These are phyloP conservation scores for Durusdinium trenchii DNA, from an alignment of 73 alveolate genomes.

Conservation along the genomic window DNA sequence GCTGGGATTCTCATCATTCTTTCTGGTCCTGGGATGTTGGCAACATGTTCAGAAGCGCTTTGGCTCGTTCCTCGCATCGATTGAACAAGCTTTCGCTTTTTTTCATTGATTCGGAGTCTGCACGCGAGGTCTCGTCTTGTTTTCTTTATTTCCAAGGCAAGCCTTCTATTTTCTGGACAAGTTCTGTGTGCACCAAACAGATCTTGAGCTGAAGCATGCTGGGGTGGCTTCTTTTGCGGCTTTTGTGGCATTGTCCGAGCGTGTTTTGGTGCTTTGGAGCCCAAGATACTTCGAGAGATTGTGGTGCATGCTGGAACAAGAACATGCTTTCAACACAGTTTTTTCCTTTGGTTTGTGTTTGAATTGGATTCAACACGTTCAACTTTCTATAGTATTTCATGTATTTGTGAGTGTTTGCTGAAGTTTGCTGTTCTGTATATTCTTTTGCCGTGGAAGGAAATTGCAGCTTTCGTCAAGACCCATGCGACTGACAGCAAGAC, in stretches of 20 bases:
- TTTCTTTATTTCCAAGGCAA: too few species aligned
- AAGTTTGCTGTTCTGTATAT: too few species aligned
- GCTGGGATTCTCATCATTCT: conserved; percentile 25
- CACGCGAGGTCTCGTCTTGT: too few species aligned
- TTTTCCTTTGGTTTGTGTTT: background rate
- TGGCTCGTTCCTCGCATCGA: too few species aligned
- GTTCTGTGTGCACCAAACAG: conserved; percentile 38
- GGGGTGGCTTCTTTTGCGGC: conserved; percentile 78
- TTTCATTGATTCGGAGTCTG: too few species aligned
- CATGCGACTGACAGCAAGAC: background rate
- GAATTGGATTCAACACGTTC: background rate
- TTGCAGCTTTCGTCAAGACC: too few species aligned
- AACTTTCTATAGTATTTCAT: background rate
- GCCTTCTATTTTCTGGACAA: conserved; percentile 44
- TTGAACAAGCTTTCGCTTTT: too few species aligned
- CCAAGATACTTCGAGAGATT: conserved; percentile 38
- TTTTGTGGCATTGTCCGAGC: conserved; percentile 44
- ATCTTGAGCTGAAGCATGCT: conserved; percentile 55
- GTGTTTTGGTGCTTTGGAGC: conserved; percentile 67
- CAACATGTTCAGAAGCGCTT: background rate
- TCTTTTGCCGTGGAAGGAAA: too few species aligned
- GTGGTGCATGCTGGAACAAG: conserved; percentile 52
- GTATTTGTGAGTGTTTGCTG: background rate
- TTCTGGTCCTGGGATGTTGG: conserved; percentile 38
- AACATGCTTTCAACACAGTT: background rate